Percentiles rank a stretch among this genome's conserved stretches.
phyloP scores from a whole-genome alignment of 352 stramenopile species.

The Phytophthora capsici region DNA sequence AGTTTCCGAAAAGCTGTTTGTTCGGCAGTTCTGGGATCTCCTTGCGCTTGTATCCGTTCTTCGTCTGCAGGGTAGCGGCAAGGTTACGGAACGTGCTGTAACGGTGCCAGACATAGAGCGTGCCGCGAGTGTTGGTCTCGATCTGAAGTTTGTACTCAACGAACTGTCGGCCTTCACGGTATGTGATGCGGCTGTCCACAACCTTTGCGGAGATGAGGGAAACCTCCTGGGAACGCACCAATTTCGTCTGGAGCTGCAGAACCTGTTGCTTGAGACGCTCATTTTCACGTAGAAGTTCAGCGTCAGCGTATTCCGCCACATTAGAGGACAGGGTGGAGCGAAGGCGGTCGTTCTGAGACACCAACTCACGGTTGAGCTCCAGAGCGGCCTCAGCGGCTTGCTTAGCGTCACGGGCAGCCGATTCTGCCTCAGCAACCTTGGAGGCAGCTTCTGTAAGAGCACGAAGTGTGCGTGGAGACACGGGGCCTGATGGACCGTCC shows the following conservation, averaged over 20 bases:
- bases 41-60: slow-evolving; percentile 79
- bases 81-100: slow-evolving; percentile 86
- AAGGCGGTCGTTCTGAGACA: slow-evolving; percentile 68
- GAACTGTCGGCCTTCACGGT: slow-evolving; percentile 70
- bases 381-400: slow-evolving; percentile 61
- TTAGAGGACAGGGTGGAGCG: slow-evolving; percentile 70
- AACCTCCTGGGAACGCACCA: slow-evolving; percentile 70
- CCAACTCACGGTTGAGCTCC: slow-evolving; percentile 67
- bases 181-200: slow-evolving; percentile 73
- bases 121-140: slow-evolving; percentile 73
- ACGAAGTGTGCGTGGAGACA: slow-evolving; percentile 68
- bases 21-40: slow-evolving; percentile 78
- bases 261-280: slow-evolving; percentile 77
- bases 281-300: slow-evolving; percentile 70
- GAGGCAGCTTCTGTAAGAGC: slow-evolving; percentile 72
- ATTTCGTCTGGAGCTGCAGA: slow-evolving; percentile 71
- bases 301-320: slow-evolving; percentile 72
- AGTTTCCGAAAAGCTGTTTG: slow-evolving; percentile 77
- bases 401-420: slow-evolving; percentile 76
- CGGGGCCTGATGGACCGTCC: slow-evolving; percentile 30
- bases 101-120: slow-evolving; percentile 74
- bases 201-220: slow-evolving; percentile 75
- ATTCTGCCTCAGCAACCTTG: slow-evolving; percentile 79
- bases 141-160: slow-evolving; percentile 83
- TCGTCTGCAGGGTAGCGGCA: slow-evolving; percentile 71